Base-by-base conservation (phyloP, 345 rosid genomes). In the Barbarea vulgaris region DNA sequence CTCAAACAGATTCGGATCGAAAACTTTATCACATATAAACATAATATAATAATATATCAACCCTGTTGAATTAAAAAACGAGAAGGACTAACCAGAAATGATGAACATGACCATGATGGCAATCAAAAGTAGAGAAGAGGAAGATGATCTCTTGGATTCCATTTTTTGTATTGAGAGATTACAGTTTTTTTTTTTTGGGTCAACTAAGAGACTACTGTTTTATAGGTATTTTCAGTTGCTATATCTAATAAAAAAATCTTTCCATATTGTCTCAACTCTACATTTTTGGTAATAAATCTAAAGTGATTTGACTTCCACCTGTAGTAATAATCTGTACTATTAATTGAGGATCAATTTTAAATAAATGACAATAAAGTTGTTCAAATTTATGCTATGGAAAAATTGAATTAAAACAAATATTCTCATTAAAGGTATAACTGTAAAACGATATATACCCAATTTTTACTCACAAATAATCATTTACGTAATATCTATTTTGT, bases 41-140 rank as follows among this genome's bases (percentile, higher is more conserved):
- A 42, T 42, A 42, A 42, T 15, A 42, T 42, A 42, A 42, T 42
- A 42, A 42, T 15, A 42, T 42, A 42, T 42, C 2, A 42, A 15
- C 18, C 18, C 18, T 42, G 48, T 44, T n/a, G 48, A n/a, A 15
- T n/a, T 44, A n/a, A 44, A 44, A 44, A 39, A 12, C 6, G 42
- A 42, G 1, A 9, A 44, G n/a, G 41, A 64, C 69, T 64, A 64
- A 64, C 69, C 69, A 46, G 69, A 28, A 44, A 46, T 64, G 39
- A 64, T 64, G 69, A 46, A 27, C 27, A 64, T 64, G 69, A 28
- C 4, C 41, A 64, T 64, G 69, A 64, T 27, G 41, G 41, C 7
- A 17, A 46, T 30, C 69, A 64, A 17, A 28, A 64, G 54, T 17
- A 64, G 25, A 61, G 31, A 10, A 46, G 69, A 44, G 2, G 55